phyloP scores from a whole-genome alignment of 2,329 filamentous ascomycete species.

The Colletotrichum euphorbiae region DNA sequence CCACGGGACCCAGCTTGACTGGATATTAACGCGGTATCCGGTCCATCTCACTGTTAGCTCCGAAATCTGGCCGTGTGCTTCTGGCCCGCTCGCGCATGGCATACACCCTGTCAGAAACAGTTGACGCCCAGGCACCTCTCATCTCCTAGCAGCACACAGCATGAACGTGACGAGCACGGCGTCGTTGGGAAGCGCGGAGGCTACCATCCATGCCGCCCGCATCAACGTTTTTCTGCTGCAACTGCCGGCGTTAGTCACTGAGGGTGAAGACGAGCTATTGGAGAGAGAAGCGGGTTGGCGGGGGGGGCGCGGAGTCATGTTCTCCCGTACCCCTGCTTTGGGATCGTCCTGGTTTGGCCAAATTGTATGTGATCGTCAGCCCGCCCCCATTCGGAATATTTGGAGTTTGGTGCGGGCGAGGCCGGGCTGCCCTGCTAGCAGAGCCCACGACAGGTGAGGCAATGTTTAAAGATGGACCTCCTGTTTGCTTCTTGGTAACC shows the following conservation, averaged over 20 bases:
- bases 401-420: slow-evolving; percentile 14
- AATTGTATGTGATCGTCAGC: slow-evolving; percentile 13
- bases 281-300: background rate
- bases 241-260: slow-evolving; percentile 22
- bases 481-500: too few relatives aligned
- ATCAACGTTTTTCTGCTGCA: background rate
- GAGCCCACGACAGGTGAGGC: background rate
- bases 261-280: slow-evolving; percentile 7
- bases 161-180: background rate
- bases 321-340: slow-evolving; percentile 1
- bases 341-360: slow-evolving; percentile 23
- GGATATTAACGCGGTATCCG: background rate
- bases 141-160: background rate
- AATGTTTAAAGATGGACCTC: background rate
- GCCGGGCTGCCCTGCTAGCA: slow-evolving; percentile 12
- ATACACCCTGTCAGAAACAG: background rate
- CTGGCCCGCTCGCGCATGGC: background rate
- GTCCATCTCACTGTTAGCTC: background rate
- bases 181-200: background rate
- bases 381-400: slow-evolving; percentile 17
- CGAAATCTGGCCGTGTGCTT: slow-evolving; percentile 7
- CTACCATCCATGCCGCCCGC: background rate
- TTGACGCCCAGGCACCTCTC: background rate
- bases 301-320: background rate
- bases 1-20: background rate